phyloP scores from a whole-genome alignment of 2,329 filamentous ascomycete species.

The Tolypocladium sp. region DNA sequence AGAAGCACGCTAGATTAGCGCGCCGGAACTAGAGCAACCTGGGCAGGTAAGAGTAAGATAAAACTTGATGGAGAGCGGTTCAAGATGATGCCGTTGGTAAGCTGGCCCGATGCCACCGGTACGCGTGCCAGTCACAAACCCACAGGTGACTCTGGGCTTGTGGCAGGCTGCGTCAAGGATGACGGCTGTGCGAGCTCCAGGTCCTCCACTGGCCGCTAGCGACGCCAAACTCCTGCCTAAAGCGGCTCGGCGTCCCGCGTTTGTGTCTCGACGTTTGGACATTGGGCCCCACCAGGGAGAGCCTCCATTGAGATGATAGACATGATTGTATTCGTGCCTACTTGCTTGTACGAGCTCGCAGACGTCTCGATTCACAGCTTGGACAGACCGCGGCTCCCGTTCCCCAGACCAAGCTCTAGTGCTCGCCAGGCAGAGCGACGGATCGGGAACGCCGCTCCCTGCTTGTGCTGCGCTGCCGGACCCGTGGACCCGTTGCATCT shows the following conservation, averaged over 20 bases:
- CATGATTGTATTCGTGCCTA: background rate
- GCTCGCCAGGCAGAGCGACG: background rate
- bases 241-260: background rate
- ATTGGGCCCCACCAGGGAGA: background rate
- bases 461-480: background rate
- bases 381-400: background rate
- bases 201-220: background rate
- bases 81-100: background rate
- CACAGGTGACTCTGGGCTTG: background rate
- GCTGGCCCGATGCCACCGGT: background rate
- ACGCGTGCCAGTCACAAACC: background rate
- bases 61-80: background rate
- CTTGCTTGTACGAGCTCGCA: too few relatives aligned
- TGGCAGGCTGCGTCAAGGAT: background rate
- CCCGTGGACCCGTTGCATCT: background rate
- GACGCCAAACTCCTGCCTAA: conserved; percentile 4
- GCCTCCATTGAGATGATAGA: background rate
- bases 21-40: background rate
- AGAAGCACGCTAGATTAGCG: background rate
- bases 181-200: background rate
- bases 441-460: background rate
- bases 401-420: background rate
- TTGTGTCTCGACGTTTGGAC: background rate
- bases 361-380: background rate
- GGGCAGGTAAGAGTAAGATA: background rate